Base-by-base conservation (phyloP, 2,329 filamentous ascomycete genomes). In the Coniosporium tulheliwenetii region DNA sequence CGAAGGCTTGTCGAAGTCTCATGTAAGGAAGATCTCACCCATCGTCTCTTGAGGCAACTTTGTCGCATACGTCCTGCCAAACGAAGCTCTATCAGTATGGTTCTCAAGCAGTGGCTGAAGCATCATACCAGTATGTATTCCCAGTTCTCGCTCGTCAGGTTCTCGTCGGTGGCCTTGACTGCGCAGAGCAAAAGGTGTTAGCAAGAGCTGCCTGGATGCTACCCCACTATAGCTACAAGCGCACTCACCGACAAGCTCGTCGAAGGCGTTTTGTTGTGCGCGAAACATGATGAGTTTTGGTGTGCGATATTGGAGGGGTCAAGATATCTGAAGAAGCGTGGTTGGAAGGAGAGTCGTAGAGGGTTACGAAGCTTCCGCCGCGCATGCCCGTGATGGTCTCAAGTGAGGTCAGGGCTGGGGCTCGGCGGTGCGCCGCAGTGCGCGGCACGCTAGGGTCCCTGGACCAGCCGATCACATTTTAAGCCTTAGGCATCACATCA, bases 141-240 rank as follows among this genome's bases (percentile, higher is more conserved):
- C 79, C 79, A 83, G 58, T 82, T 81, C 62, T 74, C 71, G 45
- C 64, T 93, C 75, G 87, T 96, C 52, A 96, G 75, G 63, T 95
- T 98, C 72, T 98, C 91, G 64, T 98, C 91, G 42, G 91, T 98
- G 56, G 91, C 87, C 65, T 82, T 82, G 55, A 76, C 79, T 80
- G 15, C 36, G 15, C 36, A 29, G 10, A 8, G 12, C 14, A 12
- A 16, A 10, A 16, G 36, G n/a, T 38, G 43, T 33, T 30, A 37
- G 40, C 30, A 42, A 30, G 26, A n/a, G 15, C 33, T 15, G 12
- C 33, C 32, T 16, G 39, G 36, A 14, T 42, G 19, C 10, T 33
- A 8, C 32, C 32, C 19, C 19, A 26, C 32, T 8, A 13, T 33
- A 10, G 10, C 32, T 8, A 33, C 9, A 12, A 13, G 37, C n/a